Conservation (phyloP, 2,329 filamentous ascomycete species). For the Ceratocystiopsis sp. region DNA sequence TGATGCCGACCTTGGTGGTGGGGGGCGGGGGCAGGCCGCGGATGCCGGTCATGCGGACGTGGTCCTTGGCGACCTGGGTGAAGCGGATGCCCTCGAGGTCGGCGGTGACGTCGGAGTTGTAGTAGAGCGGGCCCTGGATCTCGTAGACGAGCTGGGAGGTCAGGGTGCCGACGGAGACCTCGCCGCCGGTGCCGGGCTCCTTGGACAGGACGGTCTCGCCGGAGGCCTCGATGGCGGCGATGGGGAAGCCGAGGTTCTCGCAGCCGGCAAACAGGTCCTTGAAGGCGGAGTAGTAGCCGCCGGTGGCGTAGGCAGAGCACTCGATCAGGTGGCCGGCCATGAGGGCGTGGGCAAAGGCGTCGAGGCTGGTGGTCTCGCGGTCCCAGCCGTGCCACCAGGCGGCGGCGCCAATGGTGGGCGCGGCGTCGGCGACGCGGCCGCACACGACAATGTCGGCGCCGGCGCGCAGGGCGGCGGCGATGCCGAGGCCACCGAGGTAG, state of each 20-base stretch:
- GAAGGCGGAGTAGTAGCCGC: slow-evolving; percentile 36
- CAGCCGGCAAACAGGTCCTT: slow-evolving; percentile 23
- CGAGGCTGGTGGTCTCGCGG: slow-evolving; percentile 13
- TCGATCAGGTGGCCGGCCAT: slow-evolving; percentile 37
- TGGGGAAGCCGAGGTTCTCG: slow-evolving; percentile 25
- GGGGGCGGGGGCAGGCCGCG: slow-evolving; percentile 16
- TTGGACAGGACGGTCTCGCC: slow-evolving; percentile 17
- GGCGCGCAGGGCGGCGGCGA: not conserved
- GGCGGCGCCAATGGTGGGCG: slow-evolving; percentile 34
- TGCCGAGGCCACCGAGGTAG: slow-evolving; percentile 24
- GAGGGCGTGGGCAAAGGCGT: too few relatives aligned
- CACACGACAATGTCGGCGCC: slow-evolving; percentile 28
- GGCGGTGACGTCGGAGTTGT: slow-evolving; percentile 17
- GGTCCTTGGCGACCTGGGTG: slow-evolving; percentile 22
- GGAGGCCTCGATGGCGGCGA: slow-evolving; percentile 29
- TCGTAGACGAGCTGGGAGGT: slow-evolving; percentile 19
- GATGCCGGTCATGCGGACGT: slow-evolving; percentile 17
- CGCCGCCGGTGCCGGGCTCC: slow-evolving; percentile 11
- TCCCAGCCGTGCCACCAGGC: slow-evolving; percentile 39
- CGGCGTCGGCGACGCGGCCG: slow-evolving; percentile 23
- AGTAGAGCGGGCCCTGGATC: slow-evolving; percentile 21
- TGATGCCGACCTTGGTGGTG: slow-evolving; percentile 15
- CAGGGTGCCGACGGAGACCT: slow-evolving; percentile 8
- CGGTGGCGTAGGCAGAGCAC: slow-evolving; percentile 35
- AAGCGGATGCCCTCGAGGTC: slow-evolving; percentile 20